Percentiles rank a stretch among this genome's conserved stretches.
Evolutionary conservation across 176 grass and related monocot species (phyloP).

Genomic region (Thinopyrum elongatum): DNA sequence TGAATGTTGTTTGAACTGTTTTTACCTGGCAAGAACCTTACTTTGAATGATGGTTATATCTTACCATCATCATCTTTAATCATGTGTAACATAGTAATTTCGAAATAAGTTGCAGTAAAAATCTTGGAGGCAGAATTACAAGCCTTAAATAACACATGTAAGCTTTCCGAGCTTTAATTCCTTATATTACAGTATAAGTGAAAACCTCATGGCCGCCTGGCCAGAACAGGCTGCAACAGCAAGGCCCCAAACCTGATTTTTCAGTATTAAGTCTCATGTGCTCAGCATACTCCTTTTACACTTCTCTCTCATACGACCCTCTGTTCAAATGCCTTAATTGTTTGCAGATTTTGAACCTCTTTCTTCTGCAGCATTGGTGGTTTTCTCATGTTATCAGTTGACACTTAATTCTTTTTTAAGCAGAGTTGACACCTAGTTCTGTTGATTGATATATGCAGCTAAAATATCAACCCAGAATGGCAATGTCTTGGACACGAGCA

Average conservation of each 20-base stretch:
- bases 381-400: background rate
- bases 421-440: background rate
- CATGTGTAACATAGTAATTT: too few relatives aligned
- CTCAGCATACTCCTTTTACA: background rate
- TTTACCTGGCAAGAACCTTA: background rate
- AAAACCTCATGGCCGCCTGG: background rate
- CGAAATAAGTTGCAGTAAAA: background rate
- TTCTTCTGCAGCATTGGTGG: background rate
- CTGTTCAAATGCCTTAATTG: background rate
- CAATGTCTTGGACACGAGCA: conserved; percentile 48
- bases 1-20: background rate
- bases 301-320: background rate
- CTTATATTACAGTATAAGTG: background rate
- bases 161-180: background rate
- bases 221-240: background rate
- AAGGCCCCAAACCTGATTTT: background rate
- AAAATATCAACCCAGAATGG: conserved; percentile 36
- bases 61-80: background rate
- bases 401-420: background rate
- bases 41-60: background rate
- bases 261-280: background rate
- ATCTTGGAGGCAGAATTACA: background rate
- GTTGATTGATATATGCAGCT: conserved; percentile 22
- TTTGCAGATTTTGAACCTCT: background rate
- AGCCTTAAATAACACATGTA: background rate